A percentile compares a stretch with the other conserved stretches of the same genome.
phyloP scores from a whole-genome alignment of 2,329 filamentous ascomycete genomes.

The Setomelanomma holmii region DNA sequence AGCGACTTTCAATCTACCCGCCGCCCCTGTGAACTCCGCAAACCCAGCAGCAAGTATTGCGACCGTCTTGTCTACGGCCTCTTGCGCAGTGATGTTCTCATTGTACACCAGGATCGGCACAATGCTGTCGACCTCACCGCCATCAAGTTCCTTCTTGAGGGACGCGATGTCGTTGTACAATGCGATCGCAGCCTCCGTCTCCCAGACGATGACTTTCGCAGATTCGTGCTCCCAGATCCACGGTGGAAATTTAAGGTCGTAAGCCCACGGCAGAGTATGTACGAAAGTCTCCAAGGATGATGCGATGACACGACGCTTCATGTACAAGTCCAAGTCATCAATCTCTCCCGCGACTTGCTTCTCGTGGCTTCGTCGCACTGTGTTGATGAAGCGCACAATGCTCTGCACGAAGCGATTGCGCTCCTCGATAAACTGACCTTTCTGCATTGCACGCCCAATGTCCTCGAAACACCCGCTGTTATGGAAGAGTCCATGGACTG shows the following conservation, averaged over 20 bases:
- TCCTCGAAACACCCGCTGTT: not conserved
- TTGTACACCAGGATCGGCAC: slow-evolving; percentile 15
- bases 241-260: not conserved
- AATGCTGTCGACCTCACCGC: not conserved
- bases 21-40: not conserved
- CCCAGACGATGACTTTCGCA: not conserved
- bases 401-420: not conserved
- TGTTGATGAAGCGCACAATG: not conserved
- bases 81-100: slow-evolving; percentile 13
- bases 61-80: slow-evolving; percentile 12
- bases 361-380: not conserved
- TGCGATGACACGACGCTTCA: not conserved
- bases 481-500: not conserved
- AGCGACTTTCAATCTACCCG: not conserved
- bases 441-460: not conserved
- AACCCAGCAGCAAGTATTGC: slow-evolving; percentile 4
- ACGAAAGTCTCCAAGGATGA: not conserved
- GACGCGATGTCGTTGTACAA: not conserved
- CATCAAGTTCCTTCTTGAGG: not conserved
- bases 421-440: not conserved
- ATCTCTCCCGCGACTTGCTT: not conserved
- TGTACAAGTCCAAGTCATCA: not conserved
- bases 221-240: not conserved
- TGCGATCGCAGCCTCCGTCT: not conserved
- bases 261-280: not conserved